These are phyloP conservation scores for Fusarium temperatum DNA, from an alignment of 2,329 filamentous ascomycete species.

Conservation along the genomic window DNA sequence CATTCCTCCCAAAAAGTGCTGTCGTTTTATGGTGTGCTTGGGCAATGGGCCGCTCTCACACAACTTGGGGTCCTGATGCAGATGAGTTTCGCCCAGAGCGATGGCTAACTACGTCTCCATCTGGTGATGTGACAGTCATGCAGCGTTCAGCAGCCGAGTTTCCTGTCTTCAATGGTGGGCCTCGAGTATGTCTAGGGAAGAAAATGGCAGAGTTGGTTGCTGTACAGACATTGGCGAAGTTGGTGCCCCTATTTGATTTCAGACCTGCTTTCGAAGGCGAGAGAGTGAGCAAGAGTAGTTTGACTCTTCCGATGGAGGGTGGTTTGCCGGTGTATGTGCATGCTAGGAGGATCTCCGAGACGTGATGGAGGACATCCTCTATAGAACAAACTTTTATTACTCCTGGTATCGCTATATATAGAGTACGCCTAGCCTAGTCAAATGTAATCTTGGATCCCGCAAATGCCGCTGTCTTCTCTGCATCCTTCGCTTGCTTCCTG, in stretches of 20 bases:
- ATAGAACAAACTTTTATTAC: constrained; percentile 27
- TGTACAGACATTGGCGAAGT: constrained; percentile 62
- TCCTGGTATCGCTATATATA: constrained; percentile 32
- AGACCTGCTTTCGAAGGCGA: constrained; percentile 54
- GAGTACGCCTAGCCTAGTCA: constrained; percentile 54
- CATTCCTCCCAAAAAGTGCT: constrained; percentile 61
- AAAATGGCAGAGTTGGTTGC: constrained; percentile 71
- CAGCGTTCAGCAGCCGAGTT: constrained; percentile 63
- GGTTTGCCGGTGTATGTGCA: constrained; percentile 58
- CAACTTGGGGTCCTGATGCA: constrained; percentile 66
- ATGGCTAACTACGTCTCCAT: constrained; percentile 56
- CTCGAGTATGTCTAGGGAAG: constrained; percentile 69
- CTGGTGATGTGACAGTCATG: constrained; percentile 49
- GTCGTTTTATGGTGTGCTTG: constrained; percentile 71
- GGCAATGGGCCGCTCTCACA: constrained; percentile 67
- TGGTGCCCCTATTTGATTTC: constrained; percentile 63
- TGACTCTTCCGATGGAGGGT: constrained; percentile 71
- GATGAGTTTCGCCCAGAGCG: constrained; percentile 65
- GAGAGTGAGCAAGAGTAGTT: constrained; percentile 66
- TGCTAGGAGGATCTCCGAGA: neutral
- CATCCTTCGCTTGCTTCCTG: constrained; percentile 68
- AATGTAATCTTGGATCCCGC: constrained; percentile 68
- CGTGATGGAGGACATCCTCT: neutral
- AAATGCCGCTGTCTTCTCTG: constrained; percentile 61
- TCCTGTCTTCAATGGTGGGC: constrained; percentile 71